Conservation (phyloP, 139 green algal genomes). For the Edaphochlamys debaryana region DNA sequence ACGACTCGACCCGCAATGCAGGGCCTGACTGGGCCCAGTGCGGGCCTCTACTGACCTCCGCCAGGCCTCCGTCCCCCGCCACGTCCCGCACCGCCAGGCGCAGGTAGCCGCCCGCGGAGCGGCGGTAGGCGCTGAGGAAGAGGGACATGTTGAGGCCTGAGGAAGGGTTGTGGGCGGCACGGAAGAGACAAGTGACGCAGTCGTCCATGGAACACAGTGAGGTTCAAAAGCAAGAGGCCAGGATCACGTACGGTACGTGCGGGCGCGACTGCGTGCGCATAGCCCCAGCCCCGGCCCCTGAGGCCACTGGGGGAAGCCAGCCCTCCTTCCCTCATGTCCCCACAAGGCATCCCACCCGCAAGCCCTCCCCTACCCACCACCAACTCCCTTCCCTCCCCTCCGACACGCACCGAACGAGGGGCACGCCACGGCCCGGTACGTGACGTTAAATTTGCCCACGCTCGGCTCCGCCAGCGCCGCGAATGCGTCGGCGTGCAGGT, state of each 20-base stretch:
- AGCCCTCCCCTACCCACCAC: no score
- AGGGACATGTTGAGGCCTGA: constrained; percentile 35
- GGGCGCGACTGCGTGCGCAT: not conserved
- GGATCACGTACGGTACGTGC: no score
- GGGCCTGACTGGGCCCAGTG: no score
- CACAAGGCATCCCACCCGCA: no score
- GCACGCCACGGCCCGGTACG: constrained; percentile 10
- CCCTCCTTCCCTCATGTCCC: not conserved
- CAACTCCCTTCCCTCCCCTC: no score
- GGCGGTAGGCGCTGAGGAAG: constrained; percentile 23
- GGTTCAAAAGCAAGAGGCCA: not conserved
- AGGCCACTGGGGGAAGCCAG: no score
- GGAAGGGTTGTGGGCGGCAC: not conserved
- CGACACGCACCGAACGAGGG: not conserved
- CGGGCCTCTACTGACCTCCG: no score
- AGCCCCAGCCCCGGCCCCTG: no score
- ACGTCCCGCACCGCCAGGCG: constrained; percentile 37
- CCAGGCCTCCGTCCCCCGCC: constrained; percentile 39
- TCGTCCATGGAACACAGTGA: no score
- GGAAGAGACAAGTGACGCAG: not conserved
- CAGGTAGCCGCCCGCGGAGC: constrained; percentile 42
- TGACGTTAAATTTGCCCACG: constrained; percentile 5
- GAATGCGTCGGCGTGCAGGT: constrained; percentile 20
- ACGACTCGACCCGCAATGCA: no score
- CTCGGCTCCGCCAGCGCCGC: not conserved